Evolutionary conservation across 257 asterid species (phyloP).

Genomic region (Linaria vulgaris): DNA sequence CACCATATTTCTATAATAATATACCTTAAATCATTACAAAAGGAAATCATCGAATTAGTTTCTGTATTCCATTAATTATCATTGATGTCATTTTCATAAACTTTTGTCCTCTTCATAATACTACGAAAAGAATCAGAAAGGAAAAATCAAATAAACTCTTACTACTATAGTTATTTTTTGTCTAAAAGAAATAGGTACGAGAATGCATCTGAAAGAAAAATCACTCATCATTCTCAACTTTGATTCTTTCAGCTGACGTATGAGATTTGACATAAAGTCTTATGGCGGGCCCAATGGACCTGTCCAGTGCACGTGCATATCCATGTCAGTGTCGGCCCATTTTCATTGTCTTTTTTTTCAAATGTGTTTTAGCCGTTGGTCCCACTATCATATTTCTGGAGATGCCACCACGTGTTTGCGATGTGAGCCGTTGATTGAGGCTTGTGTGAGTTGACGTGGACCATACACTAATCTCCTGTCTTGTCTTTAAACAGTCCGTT

Average conservation of each 20-base stretch:
- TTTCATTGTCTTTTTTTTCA: constrained; percentile 12
- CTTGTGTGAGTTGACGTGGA: constrained; percentile 46
- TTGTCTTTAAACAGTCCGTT: constrained; percentile 23
- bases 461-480: constrained; percentile 45
- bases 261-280: constrained; percentile 50
- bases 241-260: constrained; percentile 35
- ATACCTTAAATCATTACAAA: too few species aligned
- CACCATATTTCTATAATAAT: too few species aligned
- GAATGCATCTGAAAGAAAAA: constrained; percentile 45
- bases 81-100: constrained; percentile 37
- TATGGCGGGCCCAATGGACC: constrained; percentile 31
- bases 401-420: constrained; percentile 27
- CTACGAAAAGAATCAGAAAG: background rate
- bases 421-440: constrained; percentile 14
- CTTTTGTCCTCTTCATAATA: constrained; percentile 25
- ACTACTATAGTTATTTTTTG: background rate
- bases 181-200: constrained; percentile 50
- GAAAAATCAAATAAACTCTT: background rate
- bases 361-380: background rate
- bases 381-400: background rate
- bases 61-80: background rate
- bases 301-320: constrained; percentile 48
- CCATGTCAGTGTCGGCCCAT: constrained; percentile 52
- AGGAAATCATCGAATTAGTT: too few species aligned
- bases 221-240: constrained; percentile 32